Conservation (phyloP, 2,329 filamentous ascomycete species). For the Chrysoporthe deuterocubensis region DNA sequence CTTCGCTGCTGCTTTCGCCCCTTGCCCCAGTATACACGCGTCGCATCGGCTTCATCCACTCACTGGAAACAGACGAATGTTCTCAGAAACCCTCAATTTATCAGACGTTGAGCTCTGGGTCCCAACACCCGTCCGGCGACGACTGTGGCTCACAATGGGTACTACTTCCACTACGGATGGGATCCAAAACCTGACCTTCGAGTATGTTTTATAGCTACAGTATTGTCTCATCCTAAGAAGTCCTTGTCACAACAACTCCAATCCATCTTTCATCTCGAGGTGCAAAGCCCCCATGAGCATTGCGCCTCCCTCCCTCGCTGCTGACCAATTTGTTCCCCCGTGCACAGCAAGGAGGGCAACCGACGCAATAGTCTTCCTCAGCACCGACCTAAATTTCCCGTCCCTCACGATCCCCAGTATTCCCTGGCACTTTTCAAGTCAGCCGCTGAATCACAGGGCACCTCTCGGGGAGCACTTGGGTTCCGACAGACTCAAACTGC, state of each 20-base stretch:
- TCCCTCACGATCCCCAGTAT: constrained; percentile 17
- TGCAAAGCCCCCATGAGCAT: background rate
- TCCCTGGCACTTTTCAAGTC: constrained; percentile 5
- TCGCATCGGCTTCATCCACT: background rate
- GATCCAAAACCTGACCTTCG: background rate
- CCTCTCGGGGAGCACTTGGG: constrained; percentile 12
- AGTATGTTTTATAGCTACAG: background rate
- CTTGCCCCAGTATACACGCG: no score
- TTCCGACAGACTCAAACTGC: constrained; percentile 15
- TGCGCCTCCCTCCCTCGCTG: background rate
- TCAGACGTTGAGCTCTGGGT: background rate
- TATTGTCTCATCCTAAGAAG: no score
- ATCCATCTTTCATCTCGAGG: background rate
- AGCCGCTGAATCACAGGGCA: background rate
- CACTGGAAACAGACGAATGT: no score
- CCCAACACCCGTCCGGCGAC: background rate
- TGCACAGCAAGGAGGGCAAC: constrained; percentile 4
- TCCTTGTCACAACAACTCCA: background rate
- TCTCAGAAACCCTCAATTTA: background rate
- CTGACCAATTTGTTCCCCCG: background rate
- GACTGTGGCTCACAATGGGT: background rate
- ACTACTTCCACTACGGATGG: background rate
- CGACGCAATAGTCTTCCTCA: background rate
- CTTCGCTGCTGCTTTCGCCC: background rate
- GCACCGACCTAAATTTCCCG: constrained; percentile 11